Base-by-base conservation (phyloP, 805 yeast species). In the Komagataella ulmi region DNA sequence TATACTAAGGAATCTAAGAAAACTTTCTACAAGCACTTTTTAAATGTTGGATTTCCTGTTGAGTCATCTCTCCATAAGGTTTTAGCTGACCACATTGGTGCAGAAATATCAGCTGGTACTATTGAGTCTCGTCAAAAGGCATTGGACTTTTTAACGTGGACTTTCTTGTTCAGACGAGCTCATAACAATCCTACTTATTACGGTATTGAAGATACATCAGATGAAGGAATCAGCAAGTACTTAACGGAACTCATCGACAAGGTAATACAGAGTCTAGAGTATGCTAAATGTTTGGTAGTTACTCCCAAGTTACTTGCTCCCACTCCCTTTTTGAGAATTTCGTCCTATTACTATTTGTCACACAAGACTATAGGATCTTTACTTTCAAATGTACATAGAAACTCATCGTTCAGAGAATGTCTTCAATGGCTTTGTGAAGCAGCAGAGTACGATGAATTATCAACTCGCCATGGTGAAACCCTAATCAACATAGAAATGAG, bases 401-500 rank as follows among this genome's bases (percentile, higher is more conserved):
- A 65, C 14, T 69, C 74, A 17, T 61, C 74, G 3, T 80, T 85
- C 59, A 68, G 89, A 62, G 78, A 80, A 50, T 77, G 90, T 71
- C 62, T 93, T 66, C 67, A 70, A 54, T 68, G 80, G 63, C 64
- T 81, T 54, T 78, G 84, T 49, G 76, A 76, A 54, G 77, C 83
- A 3, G 69, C 80, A 0, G 97, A 89, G 64, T 89, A 85, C 60
- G 88, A 88, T 62, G 96, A 88, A 58, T 69, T 90, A 19, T 91
- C 97, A 1, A 87, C 93, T 1, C 75, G 97, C 55, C 97, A 90
- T 63, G 95, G 95, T 23, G 97, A 89, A 66, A 96, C 88, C 58
- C 71, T 88, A 52, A 80, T 87, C 67, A 89, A 89, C 66, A 79
- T 78, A 67, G 96, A 88, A 61, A 73, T 90, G 74, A 85, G 95